phyloP scores from a whole-genome alignment of 148 eudicot species.

The Rhododendron ferrugineum region DNA sequence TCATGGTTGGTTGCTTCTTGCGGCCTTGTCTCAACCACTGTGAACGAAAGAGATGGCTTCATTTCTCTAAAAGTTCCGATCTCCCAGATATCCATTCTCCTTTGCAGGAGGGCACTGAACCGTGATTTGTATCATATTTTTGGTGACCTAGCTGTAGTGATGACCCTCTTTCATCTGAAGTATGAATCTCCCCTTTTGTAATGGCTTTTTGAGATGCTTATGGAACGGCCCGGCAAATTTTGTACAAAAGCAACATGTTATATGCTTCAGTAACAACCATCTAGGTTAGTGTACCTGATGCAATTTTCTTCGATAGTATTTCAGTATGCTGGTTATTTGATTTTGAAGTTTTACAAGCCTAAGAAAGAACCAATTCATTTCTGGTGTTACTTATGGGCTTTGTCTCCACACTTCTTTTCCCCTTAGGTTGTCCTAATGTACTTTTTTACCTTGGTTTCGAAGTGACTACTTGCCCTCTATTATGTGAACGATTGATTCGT shows the following conservation, averaged over 20 bases:
- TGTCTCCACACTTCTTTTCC: background rate
- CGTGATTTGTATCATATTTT: background rate
- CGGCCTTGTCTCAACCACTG: slow-evolving; percentile 23
- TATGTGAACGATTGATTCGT: too few relatives aligned
- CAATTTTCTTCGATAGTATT: background rate
- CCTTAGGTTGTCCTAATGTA: too few relatives aligned
- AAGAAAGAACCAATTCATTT: background rate
- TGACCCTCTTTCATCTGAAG: background rate
- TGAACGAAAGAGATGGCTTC: slow-evolving; percentile 22
- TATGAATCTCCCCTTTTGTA: background rate
- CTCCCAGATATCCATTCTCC: slow-evolving; percentile 16
- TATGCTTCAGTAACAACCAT: background rate
- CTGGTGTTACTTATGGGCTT: background rate
- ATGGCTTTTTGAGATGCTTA: background rate
- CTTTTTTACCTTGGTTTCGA: background rate
- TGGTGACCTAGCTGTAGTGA: background rate
- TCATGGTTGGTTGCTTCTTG: too few relatives aligned
- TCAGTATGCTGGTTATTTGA: background rate
- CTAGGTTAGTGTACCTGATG: background rate
- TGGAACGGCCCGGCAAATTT: background rate
- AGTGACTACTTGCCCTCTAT: too few relatives aligned
- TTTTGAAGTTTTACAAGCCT: background rate
- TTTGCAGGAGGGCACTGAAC: background rate
- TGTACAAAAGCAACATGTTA: background rate
- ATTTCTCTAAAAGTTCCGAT: slow-evolving; percentile 18